Conservation (phyloP, 371 early-diverging fungal species). For the Rhizopus delemar region DNA sequence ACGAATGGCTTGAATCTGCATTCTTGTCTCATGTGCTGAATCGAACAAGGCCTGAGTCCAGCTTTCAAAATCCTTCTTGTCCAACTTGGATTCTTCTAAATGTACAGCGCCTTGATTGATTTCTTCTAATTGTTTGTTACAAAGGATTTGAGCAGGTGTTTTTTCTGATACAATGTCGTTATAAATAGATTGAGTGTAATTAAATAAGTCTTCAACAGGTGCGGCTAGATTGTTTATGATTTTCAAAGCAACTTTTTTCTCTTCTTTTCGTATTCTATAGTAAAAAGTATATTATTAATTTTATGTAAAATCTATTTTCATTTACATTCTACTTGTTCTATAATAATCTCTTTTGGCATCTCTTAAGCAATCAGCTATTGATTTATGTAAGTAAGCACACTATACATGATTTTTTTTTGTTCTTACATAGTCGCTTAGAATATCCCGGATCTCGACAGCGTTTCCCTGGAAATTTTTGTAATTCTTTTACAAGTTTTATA, state of each 20-base stretch:
- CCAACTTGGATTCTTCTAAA: not conserved
- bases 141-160: not conserved
- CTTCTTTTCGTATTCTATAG: not conserved
- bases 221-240: not conserved
- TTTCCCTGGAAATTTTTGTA: slow-evolving; percentile 1
- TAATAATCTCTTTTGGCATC: slow-evolving; percentile 1
- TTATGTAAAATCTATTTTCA: not conserved
- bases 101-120: not conserved
- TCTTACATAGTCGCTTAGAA: slow-evolving; percentile 1
- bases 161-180: not conserved
- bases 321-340: slow-evolving; percentile 1
- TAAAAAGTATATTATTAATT: not conserved
- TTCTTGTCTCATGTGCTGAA: not conserved
- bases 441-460: not conserved
- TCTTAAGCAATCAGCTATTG: not conserved
- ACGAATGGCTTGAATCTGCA: not conserved
- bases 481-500: not conserved
- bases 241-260: not conserved
- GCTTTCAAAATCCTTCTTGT: not conserved
- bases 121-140: not conserved
- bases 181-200: not conserved
- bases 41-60: not conserved
- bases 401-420: not conserved
- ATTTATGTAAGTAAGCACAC: not conserved
- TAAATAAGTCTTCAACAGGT: not conserved